Base-by-base conservation (phyloP, 2,329 filamentous ascomycete species). In the Sphaceloma murrayae region DNA sequence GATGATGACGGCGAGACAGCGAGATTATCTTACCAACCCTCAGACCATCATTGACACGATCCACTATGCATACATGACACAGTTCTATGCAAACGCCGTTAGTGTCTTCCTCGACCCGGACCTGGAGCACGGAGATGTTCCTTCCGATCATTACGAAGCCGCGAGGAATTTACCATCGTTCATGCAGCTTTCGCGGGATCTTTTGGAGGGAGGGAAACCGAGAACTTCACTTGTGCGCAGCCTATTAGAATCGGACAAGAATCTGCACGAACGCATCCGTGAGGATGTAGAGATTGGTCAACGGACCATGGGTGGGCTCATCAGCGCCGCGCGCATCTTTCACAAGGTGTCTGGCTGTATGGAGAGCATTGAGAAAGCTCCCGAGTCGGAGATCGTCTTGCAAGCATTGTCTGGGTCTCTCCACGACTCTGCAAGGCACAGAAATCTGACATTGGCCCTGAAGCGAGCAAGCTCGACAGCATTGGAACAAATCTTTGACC, bases 31-130 rank as follows among this genome's bases (percentile, higher is more conserved):
- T 5, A 80, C 83, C 32, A 85, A 79, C 79, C 59, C 53, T 60
- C 43, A 38, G 19, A 16, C 26, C 34, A 49, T 45, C 32, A 40
- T 54, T 57, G 48, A 66, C 48, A 42, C 45, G 5, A 55, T 49
- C 13, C 58, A 85, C 74, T 91, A 89, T 62, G 77, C 80, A 1
- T 86, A 87, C 57, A 88, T 93, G 84, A 85, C 80, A 46, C 82
- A 87, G 58, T 89, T 85, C 56, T 89, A 85, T 53, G 82, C 81
- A 29, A 89, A 87, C 53, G 76, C 81, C 1, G 66, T 87, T 3
- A 85, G 78, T 49, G 60, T 85, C 3, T 69, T 89, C 24, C 61
- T 78, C 7, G 63, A 64, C 10, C 45, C 66, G 1, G 51, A 53
- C 9, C 34, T 67, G 4, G 32, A 54, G 4, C 52, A 57, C 30